A percentile compares a stretch with the other conserved stretches of the same genome.
phyloP scores from a whole-genome alignment of 2,329 filamentous ascomycete species.

The Bisporella sp. region DNA sequence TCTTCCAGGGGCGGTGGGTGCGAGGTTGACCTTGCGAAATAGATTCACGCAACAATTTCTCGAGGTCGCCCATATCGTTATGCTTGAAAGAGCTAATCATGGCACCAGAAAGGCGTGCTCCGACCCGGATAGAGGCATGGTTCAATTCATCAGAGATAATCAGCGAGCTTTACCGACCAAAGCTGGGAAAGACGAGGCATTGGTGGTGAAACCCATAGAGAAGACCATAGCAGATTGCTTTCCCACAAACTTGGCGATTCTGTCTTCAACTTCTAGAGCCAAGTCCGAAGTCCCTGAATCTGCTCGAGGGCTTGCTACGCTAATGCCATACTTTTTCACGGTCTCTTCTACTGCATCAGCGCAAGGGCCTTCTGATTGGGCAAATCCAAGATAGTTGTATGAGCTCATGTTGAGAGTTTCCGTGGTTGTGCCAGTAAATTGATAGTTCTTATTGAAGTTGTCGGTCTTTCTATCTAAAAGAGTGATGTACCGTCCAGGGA shows the following conservation, averaged over 20 bases:
- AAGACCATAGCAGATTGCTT: conserved; percentile 95
- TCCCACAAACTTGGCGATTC: conserved; percentile 86
- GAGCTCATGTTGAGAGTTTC: conserved; percentile 98
- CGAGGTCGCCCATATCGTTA: conserved; percentile 87
- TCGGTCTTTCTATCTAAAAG: conserved; percentile 84
- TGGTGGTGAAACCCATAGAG: conserved; percentile 98
- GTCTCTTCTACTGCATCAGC: conserved; percentile 86
- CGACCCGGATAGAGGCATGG: conserved; percentile 94
- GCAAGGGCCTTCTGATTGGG: conserved; percentile 93
- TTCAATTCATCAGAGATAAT: conserved; percentile 97
- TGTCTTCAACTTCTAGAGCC: conserved; percentile 78
- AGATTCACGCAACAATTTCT: conserved; percentile 78
- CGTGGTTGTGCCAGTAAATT: conserved; percentile 81
- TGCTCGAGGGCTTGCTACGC: conserved; percentile 70
- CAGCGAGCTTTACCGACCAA: conserved; percentile 84
- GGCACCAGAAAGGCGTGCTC: conserved; percentile 86
- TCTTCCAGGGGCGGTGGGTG: conserved; percentile 99
- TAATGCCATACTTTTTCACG: conserved; percentile 79
- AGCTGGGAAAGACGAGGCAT: conserved; percentile 86
- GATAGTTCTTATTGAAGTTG: conserved; percentile 87
- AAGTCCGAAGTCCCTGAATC: conserved; percentile 86
- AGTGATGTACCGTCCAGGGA: conserved; percentile 90
- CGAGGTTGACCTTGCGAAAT: conserved; percentile 96
- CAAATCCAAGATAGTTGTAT: conserved; percentile 98
- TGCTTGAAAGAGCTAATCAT: conserved; percentile 97